Evolutionary conservation across 2,329 filamentous ascomycete species (phyloP).

Genomic region (Thielaviopsis populi): DNA sequence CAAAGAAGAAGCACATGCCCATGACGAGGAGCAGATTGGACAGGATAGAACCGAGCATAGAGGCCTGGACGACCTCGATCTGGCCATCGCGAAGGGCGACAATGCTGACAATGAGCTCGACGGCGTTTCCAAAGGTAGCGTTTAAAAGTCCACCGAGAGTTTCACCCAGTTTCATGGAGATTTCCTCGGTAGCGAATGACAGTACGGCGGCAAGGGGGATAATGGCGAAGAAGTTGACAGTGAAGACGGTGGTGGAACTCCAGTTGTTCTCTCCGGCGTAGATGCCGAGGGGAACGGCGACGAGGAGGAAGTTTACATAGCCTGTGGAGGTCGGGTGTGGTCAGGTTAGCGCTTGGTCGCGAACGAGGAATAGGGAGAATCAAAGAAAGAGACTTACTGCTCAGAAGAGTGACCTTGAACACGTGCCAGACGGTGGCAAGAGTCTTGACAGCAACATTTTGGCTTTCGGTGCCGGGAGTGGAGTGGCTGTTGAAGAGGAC

Average conservation of each 20-base stretch:
- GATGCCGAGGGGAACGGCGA: constrained; percentile 61
- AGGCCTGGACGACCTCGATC: constrained; percentile 92
- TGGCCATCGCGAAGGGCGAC: constrained; percentile 73
- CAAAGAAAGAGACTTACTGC: constrained; percentile 33
- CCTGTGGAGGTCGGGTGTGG: constrained; percentile 24
- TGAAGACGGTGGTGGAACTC: constrained; percentile 53
- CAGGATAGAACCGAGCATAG: constrained; percentile 89
- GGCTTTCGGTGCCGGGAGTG: constrained; percentile 38
- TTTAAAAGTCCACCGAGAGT: constrained; percentile 60
- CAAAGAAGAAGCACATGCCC: constrained; percentile 66
- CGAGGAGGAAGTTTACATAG: constrained; percentile 54
- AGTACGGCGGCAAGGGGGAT: constrained; percentile 59
- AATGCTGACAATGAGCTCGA: constrained; percentile 77
- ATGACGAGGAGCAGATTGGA: constrained; percentile 85
- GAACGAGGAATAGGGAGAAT: not conserved
- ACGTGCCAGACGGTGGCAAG: constrained; percentile 33
- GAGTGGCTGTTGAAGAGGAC: constrained; percentile 33
- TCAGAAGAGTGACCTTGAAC: constrained; percentile 41
- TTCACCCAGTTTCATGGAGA: constrained; percentile 56
- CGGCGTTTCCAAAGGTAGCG: constrained; percentile 65
- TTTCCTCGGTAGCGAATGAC: constrained; percentile 65
- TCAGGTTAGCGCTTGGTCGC: constrained; percentile 3
- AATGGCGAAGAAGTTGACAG: constrained; percentile 68
- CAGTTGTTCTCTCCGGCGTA: constrained; percentile 46
- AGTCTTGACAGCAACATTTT: constrained; percentile 21